Percentiles rank a stretch among this genome's conserved stretches.
Conservation (phyloP, 331 rosid genomes). For the Prunus yedoensis region DNA sequence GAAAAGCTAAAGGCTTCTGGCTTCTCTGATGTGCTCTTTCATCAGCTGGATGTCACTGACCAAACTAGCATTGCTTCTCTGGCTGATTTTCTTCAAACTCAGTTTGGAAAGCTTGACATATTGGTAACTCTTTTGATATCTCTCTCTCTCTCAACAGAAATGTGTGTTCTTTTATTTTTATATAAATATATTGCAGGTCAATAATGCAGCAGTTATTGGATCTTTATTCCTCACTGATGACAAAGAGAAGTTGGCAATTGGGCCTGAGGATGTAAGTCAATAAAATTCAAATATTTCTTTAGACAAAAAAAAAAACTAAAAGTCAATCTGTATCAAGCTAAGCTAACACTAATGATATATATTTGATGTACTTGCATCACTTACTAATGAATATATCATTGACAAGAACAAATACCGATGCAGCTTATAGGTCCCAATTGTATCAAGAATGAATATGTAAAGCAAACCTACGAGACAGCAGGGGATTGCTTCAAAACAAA, state of each 20-base stretch:
- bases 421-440: neutral
- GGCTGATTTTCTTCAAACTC: neutral
- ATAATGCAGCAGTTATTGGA: slow-evolving; percentile 9
- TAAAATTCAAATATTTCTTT: neutral
- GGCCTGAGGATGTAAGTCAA: neutral
- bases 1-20: neutral
- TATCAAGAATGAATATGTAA: neutral
- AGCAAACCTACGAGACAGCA: slow-evolving; percentile 5
- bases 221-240: neutral
- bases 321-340: no score
- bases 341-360: no score
- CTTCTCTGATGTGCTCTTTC: neutral
- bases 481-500: slow-evolving; percentile 5
- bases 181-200: neutral
- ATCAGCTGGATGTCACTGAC: neutral
- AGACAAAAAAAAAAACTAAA: no score
- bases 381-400: neutral
- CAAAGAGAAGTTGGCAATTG: neutral
- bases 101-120: neutral
- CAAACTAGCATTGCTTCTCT: neutral
- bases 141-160: neutral
- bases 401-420: neutral
- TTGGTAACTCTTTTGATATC: neutral
- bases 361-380: no score
- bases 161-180: no score